Evolutionary conservation across 2,329 filamentous ascomycete species (phyloP).

Genomic region (Coniochaeta sp.): DNA sequence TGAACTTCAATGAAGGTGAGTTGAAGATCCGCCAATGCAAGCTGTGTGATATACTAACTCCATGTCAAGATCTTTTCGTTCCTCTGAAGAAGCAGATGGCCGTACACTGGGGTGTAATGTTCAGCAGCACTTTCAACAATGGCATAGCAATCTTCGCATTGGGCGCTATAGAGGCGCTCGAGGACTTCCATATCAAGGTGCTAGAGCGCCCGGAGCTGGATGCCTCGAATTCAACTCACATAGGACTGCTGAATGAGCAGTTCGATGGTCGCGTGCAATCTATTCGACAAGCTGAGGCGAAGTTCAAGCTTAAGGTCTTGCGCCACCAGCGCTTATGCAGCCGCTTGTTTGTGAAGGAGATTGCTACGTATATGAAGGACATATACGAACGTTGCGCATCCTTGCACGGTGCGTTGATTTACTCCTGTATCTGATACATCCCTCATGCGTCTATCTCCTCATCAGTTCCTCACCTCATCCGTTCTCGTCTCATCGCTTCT

Average conservation of each 20-base stretch:
- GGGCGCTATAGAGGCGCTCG: background rate
- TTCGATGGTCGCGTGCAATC: background rate
- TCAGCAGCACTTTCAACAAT: background rate
- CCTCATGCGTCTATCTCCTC: background rate
- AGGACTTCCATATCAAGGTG: background rate
- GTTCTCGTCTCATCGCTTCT: background rate
- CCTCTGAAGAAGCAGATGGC: background rate
- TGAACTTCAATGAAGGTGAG: slow-evolving; percentile 1
- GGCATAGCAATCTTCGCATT: background rate
- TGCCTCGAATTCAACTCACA: no score
- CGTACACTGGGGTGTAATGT: background rate
- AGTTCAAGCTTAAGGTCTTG: background rate
- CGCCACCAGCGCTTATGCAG: background rate
- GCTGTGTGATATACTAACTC: background rate
- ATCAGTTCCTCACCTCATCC: background rate
- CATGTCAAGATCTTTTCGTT: background rate
- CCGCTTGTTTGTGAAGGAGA: background rate
- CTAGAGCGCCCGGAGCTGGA: background rate
- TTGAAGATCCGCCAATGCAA: background rate
- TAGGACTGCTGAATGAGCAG: background rate
- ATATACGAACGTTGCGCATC: background rate
- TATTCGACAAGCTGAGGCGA: background rate
- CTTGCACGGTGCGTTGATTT: background rate
- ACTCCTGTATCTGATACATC: background rate
- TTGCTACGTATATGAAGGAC: background rate